phyloP scores from a whole-genome alignment of 2,329 filamentous ascomycete genomes.

The Lecanosticta acicola region DNA sequence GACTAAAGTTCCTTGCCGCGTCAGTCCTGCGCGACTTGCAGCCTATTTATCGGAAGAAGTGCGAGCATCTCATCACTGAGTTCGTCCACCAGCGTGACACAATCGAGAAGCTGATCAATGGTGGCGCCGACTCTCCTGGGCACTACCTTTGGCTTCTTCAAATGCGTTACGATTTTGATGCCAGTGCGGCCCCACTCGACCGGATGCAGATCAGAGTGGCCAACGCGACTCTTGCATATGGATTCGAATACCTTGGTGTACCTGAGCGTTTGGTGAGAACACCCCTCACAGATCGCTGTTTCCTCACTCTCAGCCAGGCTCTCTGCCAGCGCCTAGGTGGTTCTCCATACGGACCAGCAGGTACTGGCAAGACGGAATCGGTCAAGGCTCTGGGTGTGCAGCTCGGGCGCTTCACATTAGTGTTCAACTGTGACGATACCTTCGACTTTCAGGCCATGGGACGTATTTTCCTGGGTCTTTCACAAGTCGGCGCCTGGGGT shows the following conservation, averaged over 20 bases:
- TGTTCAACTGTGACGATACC: constrained; percentile 99
- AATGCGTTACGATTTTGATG: constrained; percentile 90
- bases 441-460: constrained; percentile 99
- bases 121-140: constrained; percentile 66
- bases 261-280: constrained; percentile 94
- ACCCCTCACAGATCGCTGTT: constrained; percentile 94
- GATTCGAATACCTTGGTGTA: constrained; percentile 96
- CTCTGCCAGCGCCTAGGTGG: constrained; percentile 91
- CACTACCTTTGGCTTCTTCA: constrained; percentile 92
- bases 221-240: constrained; percentile 90
- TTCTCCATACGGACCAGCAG: constrained; percentile 93
- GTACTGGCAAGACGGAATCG: constrained; percentile 98
- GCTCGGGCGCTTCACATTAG: constrained; percentile 92
- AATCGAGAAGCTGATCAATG: constrained; percentile 76
- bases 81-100: constrained; percentile 96
- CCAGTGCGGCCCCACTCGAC: constrained; percentile 73
- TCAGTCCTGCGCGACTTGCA: constrained; percentile 88
- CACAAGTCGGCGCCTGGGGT: constrained; percentile 97
- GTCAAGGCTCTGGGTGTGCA: constrained; percentile 97
- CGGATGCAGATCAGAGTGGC: constrained; percentile 93
- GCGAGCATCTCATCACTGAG: constrained; percentile 96
- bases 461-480: constrained; percentile 97
- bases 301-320: constrained; percentile 93
- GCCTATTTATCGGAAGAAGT: constrained; percentile 85
- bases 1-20: constrained; percentile 78